A percentile compares a stretch with the other conserved stretches of the same genome.
phyloP scores from a whole-genome alignment of 805 yeast genomes.

The Yarrowia bubula region DNA sequence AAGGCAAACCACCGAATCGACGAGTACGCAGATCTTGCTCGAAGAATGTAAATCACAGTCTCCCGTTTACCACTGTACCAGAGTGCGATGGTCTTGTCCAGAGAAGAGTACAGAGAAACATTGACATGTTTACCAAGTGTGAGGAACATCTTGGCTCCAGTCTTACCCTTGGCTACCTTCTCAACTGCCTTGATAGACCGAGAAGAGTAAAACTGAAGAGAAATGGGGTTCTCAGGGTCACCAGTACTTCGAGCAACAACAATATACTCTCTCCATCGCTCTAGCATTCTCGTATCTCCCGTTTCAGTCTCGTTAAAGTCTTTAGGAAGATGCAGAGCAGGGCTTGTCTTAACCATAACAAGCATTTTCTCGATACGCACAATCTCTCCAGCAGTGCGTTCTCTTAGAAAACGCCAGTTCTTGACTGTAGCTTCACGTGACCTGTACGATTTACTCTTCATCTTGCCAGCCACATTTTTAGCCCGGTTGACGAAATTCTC shows the following conservation, averaged over 20 bases:
- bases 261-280: constrained; percentile 77
- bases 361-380: constrained; percentile 67
- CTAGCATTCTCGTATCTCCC: constrained; percentile 55
- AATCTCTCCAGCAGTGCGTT: constrained; percentile 52
- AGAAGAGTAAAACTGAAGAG: constrained; percentile 59
- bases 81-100: constrained; percentile 69
- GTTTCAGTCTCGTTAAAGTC: constrained; percentile 51
- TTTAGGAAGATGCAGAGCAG: constrained; percentile 37
- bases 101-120: constrained; percentile 57
- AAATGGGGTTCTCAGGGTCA: constrained; percentile 50
- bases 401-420: constrained; percentile 28
- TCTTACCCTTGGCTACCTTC: constrained; percentile 27
- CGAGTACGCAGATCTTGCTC: constrained; percentile 51
- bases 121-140: constrained; percentile 36
- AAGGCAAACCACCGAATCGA: constrained; percentile 66
- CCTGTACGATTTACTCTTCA: background rate
- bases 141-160: constrained; percentile 34
- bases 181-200: constrained; percentile 40
- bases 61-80: constrained; percentile 36
- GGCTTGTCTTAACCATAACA: constrained; percentile 53
- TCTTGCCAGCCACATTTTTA: constrained; percentile 1
- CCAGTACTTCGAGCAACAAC: constrained; percentile 70
- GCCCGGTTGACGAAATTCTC: constrained; percentile 15
- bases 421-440: background rate
- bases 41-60: constrained; percentile 51